phyloP scores from a whole-genome alignment of 768 basidiomycete genomes.

The Agaricus subrufescens region DNA sequence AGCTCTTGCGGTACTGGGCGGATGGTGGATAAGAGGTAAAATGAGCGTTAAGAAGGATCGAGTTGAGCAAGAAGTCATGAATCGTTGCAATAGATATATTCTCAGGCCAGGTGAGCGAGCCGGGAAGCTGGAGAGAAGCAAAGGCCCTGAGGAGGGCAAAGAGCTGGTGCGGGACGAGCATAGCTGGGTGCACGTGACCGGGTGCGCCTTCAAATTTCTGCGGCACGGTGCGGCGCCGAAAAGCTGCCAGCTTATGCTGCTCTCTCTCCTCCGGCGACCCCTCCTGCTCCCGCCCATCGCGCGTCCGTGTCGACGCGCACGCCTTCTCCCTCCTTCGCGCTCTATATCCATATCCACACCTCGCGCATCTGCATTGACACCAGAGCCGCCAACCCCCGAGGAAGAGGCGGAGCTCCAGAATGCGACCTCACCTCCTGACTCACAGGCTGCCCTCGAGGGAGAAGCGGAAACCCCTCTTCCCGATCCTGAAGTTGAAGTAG shows the following conservation, averaged over 20 bases:
- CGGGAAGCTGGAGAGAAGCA: constrained; percentile 45
- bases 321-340: constrained; percentile 19
- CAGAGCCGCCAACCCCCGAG: constrained; percentile 22
- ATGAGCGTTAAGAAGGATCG: constrained; percentile 48
- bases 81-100: constrained; percentile 30
- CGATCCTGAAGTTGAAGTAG: constrained; percentile 4
- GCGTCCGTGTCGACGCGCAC: constrained; percentile 24
- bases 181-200: not conserved
- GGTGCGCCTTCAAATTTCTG: constrained; percentile 26
- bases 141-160: constrained; percentile 48
- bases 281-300: constrained; percentile 17
- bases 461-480: constrained; percentile 7
- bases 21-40: constrained; percentile 61
- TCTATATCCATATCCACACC: constrained; percentile 21
- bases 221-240: constrained; percentile 15
- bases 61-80: constrained; percentile 51
- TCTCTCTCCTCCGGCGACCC: constrained; percentile 28
- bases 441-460: constrained; percentile 5
- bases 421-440: not conserved
- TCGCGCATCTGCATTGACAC: constrained; percentile 16
- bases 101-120: constrained; percentile 35
- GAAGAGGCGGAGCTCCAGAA: constrained; percentile 16
- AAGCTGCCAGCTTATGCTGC: constrained; percentile 13
- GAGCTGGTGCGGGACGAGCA: constrained; percentile 16
- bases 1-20: constrained; percentile 50